Conservation (phyloP, 305 asterid genomes). For the Fraxinus ornus region DNA sequence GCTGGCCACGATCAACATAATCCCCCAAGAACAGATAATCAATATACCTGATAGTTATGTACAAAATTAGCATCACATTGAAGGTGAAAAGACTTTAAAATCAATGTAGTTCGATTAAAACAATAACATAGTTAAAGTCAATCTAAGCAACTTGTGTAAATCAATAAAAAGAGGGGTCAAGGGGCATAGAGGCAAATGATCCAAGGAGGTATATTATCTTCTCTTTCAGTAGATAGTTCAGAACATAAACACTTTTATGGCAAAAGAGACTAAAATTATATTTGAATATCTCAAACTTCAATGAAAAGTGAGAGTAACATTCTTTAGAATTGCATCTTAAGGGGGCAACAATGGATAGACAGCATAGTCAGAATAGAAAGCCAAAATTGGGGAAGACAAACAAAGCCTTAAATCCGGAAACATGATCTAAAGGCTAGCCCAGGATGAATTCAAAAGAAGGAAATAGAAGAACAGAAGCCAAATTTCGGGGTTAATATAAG, state of each 20-base stretch:
- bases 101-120: neutral
- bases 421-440: neutral
- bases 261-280: neutral
- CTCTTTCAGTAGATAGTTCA: neutral
- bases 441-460: neutral
- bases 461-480: neutral
- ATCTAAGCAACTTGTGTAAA: neutral
- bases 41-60: conserved; percentile 63
- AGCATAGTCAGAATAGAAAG: neutral
- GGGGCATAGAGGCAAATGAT: neutral
- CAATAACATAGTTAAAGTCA: neutral
- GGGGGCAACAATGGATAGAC: neutral
- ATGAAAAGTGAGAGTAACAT: neutral
- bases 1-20: conserved; percentile 98
- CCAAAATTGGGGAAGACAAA: neutral
- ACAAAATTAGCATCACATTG: conserved; percentile 20
- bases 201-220: neutral
- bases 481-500: neutral
- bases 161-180: neutral
- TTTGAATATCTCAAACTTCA: neutral
- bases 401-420: neutral
- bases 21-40: conserved; percentile 98
- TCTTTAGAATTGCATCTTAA: neutral
- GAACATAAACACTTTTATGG: neutral
- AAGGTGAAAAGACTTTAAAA: conserved; percentile 26